Conservation (phyloP, 1,284 basidiomycete species). For the Kalmanozyma brasiliensis region DNA sequence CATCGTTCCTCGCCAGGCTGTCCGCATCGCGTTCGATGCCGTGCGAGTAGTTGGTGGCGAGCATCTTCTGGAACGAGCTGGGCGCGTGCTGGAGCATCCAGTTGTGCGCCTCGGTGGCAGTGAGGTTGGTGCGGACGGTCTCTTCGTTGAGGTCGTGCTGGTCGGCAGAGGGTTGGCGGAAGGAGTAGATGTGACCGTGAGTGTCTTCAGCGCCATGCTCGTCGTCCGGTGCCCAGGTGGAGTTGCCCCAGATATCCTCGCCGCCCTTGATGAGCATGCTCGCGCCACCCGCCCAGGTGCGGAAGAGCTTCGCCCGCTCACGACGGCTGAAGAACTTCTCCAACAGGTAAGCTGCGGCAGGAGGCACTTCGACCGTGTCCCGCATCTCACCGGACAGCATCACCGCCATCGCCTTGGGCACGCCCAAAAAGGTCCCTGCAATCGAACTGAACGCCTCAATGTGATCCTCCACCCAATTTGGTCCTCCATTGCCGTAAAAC, state of each 20-base stretch:
- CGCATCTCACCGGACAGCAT: constrained; percentile 91
- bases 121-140: constrained; percentile 71
- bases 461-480: constrained; percentile 87
- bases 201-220: constrained; percentile 44
- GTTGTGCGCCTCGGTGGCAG: constrained; percentile 77
- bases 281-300: constrained; percentile 93
- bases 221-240: constrained; percentile 65
- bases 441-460: constrained; percentile 72
- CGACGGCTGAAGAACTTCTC: constrained; percentile 80
- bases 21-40: constrained; percentile 82
- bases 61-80: constrained; percentile 83
- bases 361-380: constrained; percentile 89
- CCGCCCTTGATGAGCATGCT: constrained; percentile 79
- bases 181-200: constrained; percentile 83
- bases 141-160: constrained; percentile 41
- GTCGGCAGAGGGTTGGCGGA: constrained; percentile 71
- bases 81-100: constrained; percentile 90
- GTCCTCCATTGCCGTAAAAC: constrained; percentile 82
- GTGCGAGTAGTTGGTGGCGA: constrained; percentile 88
- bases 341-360: constrained; percentile 79
- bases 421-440: constrained; percentile 83
- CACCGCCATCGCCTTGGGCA: constrained; percentile 91
- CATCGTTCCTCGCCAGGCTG: constrained; percentile 64
- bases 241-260: constrained; percentile 87
- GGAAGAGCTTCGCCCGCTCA: constrained; percentile 89